Evolutionary conservation across 2,329 filamentous ascomycete species (phyloP).

Genomic region (Neonectria hederae): DNA sequence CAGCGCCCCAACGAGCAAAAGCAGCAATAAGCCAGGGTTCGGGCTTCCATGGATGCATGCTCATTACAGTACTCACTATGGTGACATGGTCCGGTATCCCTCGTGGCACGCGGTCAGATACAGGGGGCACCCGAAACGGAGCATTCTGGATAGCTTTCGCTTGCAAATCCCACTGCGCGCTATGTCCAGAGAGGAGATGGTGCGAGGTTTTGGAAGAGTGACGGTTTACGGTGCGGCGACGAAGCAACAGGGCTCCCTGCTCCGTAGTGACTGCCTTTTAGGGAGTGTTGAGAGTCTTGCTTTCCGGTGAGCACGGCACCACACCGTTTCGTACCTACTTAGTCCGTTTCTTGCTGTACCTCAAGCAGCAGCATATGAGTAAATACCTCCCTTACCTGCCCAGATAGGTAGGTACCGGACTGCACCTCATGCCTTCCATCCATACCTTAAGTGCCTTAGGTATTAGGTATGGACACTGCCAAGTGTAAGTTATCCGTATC

Average conservation of each 20-base stretch:
- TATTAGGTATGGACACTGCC: too few relatives aligned
- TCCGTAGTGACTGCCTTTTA: slow-evolving; percentile 6
- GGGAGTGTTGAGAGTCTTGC: slow-evolving; percentile 9
- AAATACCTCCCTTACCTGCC: too few relatives aligned
- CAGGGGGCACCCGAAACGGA: slow-evolving; percentile 20
- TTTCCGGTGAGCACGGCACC: slow-evolving; percentile 14
- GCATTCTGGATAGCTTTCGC: slow-evolving; percentile 7
- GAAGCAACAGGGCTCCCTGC: slow-evolving; percentile 12
- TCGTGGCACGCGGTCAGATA: slow-evolving; percentile 31
- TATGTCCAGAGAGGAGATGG: slow-evolving; percentile 15
- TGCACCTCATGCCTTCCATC: background rate
- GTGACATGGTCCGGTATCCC: slow-evolving; percentile 25
- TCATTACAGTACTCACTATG: background rate
- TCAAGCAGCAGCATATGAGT: background rate
- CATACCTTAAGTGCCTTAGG: background rate
- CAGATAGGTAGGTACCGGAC: too few relatives aligned
- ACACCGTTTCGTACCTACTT: background rate
- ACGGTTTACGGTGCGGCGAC: slow-evolving; percentile 15
- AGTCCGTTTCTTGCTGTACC: slow-evolving; percentile 1
- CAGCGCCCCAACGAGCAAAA: background rate
- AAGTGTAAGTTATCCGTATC: background rate
- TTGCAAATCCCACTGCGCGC: slow-evolving; percentile 12
- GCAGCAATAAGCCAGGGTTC: background rate
- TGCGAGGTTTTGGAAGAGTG: slow-evolving; percentile 13
- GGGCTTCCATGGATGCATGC: background rate